A percentile compares a stretch with the other conserved stretches of the same genome.
These are phyloP conservation scores for Mrakia hoshinonis DNA, from an alignment of 768 basidiomycete genomes.

Conservation along the genomic window DNA sequence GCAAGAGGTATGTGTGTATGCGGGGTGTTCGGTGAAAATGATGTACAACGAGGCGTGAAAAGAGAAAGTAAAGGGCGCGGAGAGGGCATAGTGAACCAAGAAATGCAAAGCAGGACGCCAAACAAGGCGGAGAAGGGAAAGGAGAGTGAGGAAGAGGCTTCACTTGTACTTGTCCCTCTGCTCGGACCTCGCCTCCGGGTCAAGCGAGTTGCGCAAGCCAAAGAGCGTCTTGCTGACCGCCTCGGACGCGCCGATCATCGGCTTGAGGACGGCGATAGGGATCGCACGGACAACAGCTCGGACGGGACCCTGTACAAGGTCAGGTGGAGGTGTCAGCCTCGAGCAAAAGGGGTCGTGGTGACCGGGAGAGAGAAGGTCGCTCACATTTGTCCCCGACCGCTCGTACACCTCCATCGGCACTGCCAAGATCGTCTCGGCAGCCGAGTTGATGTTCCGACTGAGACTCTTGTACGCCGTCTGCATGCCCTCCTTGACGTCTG, in stretches of 20 bases:
- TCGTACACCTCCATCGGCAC: constrained; percentile 99
- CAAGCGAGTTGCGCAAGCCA: constrained; percentile 84
- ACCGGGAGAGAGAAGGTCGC: constrained; percentile 32
- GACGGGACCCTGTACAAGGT: constrained; percentile 64
- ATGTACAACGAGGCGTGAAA: background rate
- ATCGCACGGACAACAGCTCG: constrained; percentile 92
- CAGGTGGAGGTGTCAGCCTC: background rate
- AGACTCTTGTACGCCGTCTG: constrained; percentile 85
- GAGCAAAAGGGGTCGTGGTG: background rate
- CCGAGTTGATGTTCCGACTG: constrained; percentile 75
- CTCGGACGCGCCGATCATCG: constrained; percentile 96
- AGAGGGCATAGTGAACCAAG: no score
- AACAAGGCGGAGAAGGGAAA: no score
- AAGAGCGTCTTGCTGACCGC: constrained; percentile 92
- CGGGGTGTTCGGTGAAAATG: no score
- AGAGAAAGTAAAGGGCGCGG: constrained; percentile 8
- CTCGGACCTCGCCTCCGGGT: constrained; percentile 71
- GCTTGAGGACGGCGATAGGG: constrained; percentile 91
- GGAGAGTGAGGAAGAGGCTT: background rate
- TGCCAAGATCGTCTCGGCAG: constrained; percentile 95
- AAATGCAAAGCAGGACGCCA: background rate
- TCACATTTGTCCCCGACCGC: constrained; percentile 77
- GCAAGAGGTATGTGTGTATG: no score
- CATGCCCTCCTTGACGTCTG: constrained; percentile 72
- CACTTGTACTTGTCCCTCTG: constrained; percentile 87